phyloP scores from a whole-genome alignment of 208 protist species.

The Trypanosoma lewisi region DNA sequence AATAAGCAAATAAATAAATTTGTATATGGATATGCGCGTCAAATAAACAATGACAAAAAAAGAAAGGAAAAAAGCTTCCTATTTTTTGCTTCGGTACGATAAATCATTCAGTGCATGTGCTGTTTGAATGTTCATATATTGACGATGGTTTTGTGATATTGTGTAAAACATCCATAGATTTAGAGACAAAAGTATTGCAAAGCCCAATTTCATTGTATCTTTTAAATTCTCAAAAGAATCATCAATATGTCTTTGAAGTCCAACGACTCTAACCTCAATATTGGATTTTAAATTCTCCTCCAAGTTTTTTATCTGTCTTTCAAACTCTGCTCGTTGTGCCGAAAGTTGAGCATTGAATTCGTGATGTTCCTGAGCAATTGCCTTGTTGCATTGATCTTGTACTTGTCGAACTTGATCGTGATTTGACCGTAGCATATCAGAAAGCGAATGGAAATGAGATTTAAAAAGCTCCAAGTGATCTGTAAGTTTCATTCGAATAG shows the following conservation, averaged over 20 bases:
- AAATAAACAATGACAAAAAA: slow-evolving; percentile 1
- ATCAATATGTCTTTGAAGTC: slow-evolving; percentile 26
- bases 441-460: slow-evolving; percentile 25
- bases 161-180: slow-evolving; percentile 38
- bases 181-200: slow-evolving; percentile 25
- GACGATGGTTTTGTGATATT: slow-evolving; percentile 31
- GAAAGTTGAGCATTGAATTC: slow-evolving; percentile 17
- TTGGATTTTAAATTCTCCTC: slow-evolving; percentile 18
- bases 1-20: too few relatives aligned
- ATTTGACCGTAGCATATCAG: slow-evolving; percentile 15
- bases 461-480: slow-evolving; percentile 32
- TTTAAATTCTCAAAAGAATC: slow-evolving; percentile 31
- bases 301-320: slow-evolving; percentile 10
- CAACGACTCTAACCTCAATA: slow-evolving; percentile 8
- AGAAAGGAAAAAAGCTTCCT: slow-evolving; percentile 1
- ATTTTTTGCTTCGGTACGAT: slow-evolving; percentile 9
- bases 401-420: slow-evolving; percentile 15
- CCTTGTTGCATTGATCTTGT: slow-evolving; percentile 24
- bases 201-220: slow-evolving; percentile 26
- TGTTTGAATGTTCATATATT: slow-evolving; percentile 13
- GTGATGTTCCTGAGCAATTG: slow-evolving; percentile 14
- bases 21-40: too few relatives aligned
- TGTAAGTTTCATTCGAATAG: slow-evolving; percentile 26
- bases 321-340: slow-evolving; percentile 5
- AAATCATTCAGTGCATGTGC: slow-evolving; percentile 3